Base-by-base conservation (phyloP, 1,284 basidiomycete species). In the Volvariella surrecta region DNA sequence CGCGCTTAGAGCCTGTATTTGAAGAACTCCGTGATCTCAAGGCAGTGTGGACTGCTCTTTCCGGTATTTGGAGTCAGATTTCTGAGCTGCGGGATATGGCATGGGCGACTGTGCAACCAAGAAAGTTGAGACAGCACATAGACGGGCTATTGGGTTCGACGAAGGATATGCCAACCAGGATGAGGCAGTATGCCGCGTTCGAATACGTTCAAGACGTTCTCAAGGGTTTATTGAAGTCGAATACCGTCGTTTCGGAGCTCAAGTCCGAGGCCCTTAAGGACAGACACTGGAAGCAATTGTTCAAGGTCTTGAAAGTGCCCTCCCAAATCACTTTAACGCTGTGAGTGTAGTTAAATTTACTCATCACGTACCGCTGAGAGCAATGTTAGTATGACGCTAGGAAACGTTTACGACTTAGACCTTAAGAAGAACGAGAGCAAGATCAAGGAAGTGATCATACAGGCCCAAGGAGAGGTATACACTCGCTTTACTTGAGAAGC, bases 131-230 rank as follows among this genome's bases (percentile, higher is more conserved):
- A 51, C 91, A 95, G 58, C 89, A 93, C 54, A 82, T 99, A 46
- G 96, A 99, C 55, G 81, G 74, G 2, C 71, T 99, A 43, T 64
- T 99, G 42, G 74, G 76, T 19, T 92, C 90, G 22, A 98, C 94
- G 15, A 93, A 94, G 64, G 95, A 98, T 42, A 95, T 99, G 94
- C 96, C 96, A 0, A 96, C 90, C 40, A 78, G 94, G 45, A 99
- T 99, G 96, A 80, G 96, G 47, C 96, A 99, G 61, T 99, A 99
- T 60, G 90, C 93, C 7, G 96, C 96, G 0, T 99, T 98, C 58
- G 96, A 99, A 69, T 95, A 91, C 59, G 92, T 99, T 2, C 95
- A 98, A 58, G 95, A 99, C 40, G 75, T 85, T 15, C 72, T 99
- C 45, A 78, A 86, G 39, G 79, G 81, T 4, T 70, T 95, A 28